Evolutionary conservation across 2,329 filamentous ascomycete genomes (phyloP).

Genomic region (Phyllosticta capitalensis): DNA sequence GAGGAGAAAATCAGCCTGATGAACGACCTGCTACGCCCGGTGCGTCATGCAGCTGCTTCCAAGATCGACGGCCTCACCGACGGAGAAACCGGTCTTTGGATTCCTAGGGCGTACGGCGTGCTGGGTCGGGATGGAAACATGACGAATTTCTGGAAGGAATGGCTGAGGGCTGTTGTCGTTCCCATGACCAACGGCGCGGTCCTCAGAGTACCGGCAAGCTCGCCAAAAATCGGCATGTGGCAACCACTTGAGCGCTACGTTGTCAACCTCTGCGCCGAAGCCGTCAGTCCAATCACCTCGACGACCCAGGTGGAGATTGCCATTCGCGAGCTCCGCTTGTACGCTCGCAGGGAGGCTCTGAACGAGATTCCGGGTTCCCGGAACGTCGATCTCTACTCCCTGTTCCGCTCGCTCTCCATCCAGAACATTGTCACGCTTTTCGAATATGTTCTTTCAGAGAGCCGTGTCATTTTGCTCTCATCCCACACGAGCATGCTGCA

Average conservation of each 20-base stretch:
- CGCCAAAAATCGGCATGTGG: slow-evolving; percentile 86
- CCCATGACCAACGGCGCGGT: slow-evolving; percentile 89
- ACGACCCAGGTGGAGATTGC: slow-evolving; percentile 93
- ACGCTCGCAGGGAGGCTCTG: slow-evolving; percentile 80
- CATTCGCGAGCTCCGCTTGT: slow-evolving; percentile 80
- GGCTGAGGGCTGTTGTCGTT: slow-evolving; percentile 86
- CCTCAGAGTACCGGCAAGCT: slow-evolving; percentile 74
- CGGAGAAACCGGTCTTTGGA: slow-evolving; percentile 93
- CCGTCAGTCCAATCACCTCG: slow-evolving; percentile 81
- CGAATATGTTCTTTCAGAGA: slow-evolving; percentile 87
- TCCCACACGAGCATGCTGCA: slow-evolving; percentile 96
- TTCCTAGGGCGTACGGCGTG: slow-evolving; percentile 85
- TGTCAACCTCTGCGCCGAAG: slow-evolving; percentile 91
- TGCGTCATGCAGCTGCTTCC: slow-evolving; percentile 86
- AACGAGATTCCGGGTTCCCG: slow-evolving; percentile 92
- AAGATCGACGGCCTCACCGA: slow-evolving; percentile 96
- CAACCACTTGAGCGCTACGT: slow-evolving; percentile 95
- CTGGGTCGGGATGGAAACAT: slow-evolving; percentile 74
- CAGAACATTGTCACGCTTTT: slow-evolving; percentile 88
- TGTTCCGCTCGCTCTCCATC: slow-evolving; percentile 83
- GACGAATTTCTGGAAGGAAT: slow-evolving; percentile 96
- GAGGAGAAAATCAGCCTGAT: slow-evolving; percentile 97
- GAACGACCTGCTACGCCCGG: slow-evolving; percentile 87
- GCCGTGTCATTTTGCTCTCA: slow-evolving; percentile 89
- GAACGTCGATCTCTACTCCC: slow-evolving; percentile 82